Base-by-base conservation (phyloP, 164 flowering plant genomes). In the Berberis vulgaris region DNA sequence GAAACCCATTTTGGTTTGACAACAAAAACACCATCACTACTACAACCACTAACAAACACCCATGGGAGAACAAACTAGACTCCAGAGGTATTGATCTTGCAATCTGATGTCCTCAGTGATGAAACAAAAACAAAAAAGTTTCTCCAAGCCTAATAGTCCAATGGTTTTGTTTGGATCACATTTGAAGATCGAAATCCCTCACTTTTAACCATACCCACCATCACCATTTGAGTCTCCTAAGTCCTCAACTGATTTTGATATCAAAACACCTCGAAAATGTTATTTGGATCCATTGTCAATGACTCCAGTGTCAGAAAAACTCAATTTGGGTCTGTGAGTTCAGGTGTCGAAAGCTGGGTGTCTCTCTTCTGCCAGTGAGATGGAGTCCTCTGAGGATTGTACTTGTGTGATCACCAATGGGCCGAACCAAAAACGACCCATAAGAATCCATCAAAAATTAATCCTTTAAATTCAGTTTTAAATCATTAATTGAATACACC, bases 341-440 rank as follows among this genome's bases (percentile, higher is more conserved):
- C 80, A 6, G 72, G 79, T 59, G 59, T 60, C 3, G 78, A 67
- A 56, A 43, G 62, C 77, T 0, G 81, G 84, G 6, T 72, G 74
- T 60, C 77, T 82, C 54, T 80, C 89, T 26, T 26, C 26, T 13
- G 77, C 78, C 0, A 74, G 74, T 41, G 92, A 87, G 61, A 84
- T 87, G 80, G 96, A 87, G 75, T 79, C 81, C 41, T 87, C 90
- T 1, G 97, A 91, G 76, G 97, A 88, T 45, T 91, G 87, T 61
- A 88, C 93, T 47, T 76, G 96, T 67, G 89, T 88, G 45, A 85
- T 85, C 39, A 64, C 87, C 1, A 82, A 78, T 50, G 95, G 93
- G 0, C 87, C 94, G 1, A 87, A 84, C 91, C 91, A 0, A 87
- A 50, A 65, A 86, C 86, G 6, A 88, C 83, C 43, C 97, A 91